Conservation (phyloP, 257 asterid genomes). For the Capsicum rhomboideum region DNA sequence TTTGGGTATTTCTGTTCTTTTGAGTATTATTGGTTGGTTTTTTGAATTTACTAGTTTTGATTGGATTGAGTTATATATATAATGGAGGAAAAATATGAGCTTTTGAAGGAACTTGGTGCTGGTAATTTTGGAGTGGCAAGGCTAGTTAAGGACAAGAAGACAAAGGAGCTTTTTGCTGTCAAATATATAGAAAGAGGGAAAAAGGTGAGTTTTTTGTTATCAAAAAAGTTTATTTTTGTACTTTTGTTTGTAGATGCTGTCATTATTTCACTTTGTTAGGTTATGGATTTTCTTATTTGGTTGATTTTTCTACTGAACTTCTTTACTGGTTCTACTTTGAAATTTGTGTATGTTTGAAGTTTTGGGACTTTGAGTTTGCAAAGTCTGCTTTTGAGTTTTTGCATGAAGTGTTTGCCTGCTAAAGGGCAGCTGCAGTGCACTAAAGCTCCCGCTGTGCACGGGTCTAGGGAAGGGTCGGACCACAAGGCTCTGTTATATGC, state of each 20-base stretch:
- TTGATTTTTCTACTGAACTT: not conserved
- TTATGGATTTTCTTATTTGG: not conserved
- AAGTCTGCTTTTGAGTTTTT: not conserved
- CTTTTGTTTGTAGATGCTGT: not conserved
- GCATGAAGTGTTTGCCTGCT: not conserved
- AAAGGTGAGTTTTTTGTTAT: conserved; percentile 14
- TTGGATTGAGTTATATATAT: not conserved
- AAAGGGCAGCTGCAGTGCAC: no score
- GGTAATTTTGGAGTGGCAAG: conserved; percentile 44
- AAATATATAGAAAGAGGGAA: conserved; percentile 42
- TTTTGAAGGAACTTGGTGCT: conserved; percentile 34
- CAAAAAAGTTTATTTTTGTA: not conserved
- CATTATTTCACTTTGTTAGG: not conserved
- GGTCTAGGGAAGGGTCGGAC: no score
- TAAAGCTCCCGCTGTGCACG: no score
- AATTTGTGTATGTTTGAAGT: not conserved
- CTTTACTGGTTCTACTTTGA: not conserved
- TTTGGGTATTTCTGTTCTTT: not conserved
- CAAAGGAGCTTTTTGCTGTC: conserved; percentile 36
- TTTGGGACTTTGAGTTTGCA: not conserved
- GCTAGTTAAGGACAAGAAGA: conserved; percentile 30
- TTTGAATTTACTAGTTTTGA: not conserved
- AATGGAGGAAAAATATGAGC: conserved; percentile 41
- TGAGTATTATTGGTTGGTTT: not conserved
- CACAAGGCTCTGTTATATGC: no score